Base-by-base conservation (phyloP, 164 flowering plant species). In the Protea cynaroides region DNA sequence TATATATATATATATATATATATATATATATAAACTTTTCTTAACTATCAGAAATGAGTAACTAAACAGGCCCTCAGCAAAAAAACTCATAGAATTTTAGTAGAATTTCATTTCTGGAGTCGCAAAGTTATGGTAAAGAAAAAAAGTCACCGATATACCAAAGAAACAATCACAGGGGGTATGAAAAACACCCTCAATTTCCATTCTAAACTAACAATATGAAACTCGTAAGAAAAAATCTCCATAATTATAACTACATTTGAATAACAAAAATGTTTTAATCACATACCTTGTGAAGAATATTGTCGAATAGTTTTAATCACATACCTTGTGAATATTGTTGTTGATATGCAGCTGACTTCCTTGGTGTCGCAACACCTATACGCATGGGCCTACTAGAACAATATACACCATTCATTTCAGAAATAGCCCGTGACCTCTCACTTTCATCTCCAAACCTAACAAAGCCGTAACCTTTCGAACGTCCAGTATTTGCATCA, bases 401-500 rank as follows among this genome's bases (percentile, higher is more conserved):
- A 75, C 98, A 94, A 60, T 81, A 84, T 12, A 75, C 83, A 53
- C 98, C 98, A 70, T 89, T 87, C 98, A 94, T 94, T 66, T 91
- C 97, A 46, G 85, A 81, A 87, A 94, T 83, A 57, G 98, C 97
- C 64, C 80, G 83, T 18, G 88, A 22, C 69, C 84, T 85, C 72
- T 93, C 98, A 74, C 62, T 75, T 59, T 93, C 98, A 76, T 93
- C 98, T 58, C 90, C 97, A 82, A 93, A 93, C 76, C 98, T 82
- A 63, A 93, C 98, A 77, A 93, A 93, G 11, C 97, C 97, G 70
- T 93, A 93, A 44, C 97, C 97, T 71, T 93, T 93, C 53, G 98
- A 93, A 18, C 96, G 92, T 34, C 98, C 98, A 59, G 97, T 93
- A 72, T 81, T 90, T 68, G 82, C 86, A 80, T 93, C 98, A 72